A percentile compares a stretch with the other conserved stretches of the same genome.
These are phyloP conservation scores for Phaeosphaeria sp. DNA, from an alignment of 2,329 filamentous ascomycete genomes.

Conservation along the genomic window DNA sequence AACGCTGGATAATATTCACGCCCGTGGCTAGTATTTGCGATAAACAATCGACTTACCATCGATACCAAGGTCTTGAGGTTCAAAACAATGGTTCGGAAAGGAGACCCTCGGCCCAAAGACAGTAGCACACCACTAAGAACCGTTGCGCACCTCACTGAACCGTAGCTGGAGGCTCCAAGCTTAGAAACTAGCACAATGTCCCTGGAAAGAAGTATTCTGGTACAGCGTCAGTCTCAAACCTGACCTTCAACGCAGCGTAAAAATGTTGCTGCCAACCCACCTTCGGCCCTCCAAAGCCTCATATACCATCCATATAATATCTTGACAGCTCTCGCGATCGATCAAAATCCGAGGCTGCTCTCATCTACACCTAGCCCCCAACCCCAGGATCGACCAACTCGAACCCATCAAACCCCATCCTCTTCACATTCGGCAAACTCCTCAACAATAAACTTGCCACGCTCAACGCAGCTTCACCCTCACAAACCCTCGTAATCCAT, in stretches of 20 bases:
- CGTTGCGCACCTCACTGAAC: neutral
- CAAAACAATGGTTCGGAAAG: neutral
- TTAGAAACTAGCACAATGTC: no score
- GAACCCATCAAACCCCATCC: constrained; percentile 24
- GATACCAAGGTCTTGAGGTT: neutral
- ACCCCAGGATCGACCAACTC: constrained; percentile 18
- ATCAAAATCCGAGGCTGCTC: no score
- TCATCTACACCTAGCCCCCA: constrained; percentile 1
- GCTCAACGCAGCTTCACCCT: constrained; percentile 16
- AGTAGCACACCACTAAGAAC: neutral
- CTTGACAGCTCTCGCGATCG: neutral
- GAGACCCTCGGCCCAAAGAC: neutral
- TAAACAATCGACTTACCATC: neutral
- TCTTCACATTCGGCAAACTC: constrained; percentile 12
- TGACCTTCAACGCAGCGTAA: no score
- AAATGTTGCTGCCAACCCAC: no score
- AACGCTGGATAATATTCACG: neutral
- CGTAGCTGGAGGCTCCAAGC: neutral
- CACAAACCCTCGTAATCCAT: constrained; percentile 13
- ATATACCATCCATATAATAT: neutral
- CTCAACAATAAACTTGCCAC: constrained; percentile 21
- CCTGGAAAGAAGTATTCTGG: no score
- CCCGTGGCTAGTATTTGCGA: neutral
- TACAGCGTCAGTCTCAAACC: no score
- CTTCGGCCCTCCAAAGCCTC: no score